Evolutionary conservation across 1,284 basidiomycete genomes (phyloP), one percentile per base, ranked within the genome.

Genomic region (Fomitopsis betulina): DNA sequence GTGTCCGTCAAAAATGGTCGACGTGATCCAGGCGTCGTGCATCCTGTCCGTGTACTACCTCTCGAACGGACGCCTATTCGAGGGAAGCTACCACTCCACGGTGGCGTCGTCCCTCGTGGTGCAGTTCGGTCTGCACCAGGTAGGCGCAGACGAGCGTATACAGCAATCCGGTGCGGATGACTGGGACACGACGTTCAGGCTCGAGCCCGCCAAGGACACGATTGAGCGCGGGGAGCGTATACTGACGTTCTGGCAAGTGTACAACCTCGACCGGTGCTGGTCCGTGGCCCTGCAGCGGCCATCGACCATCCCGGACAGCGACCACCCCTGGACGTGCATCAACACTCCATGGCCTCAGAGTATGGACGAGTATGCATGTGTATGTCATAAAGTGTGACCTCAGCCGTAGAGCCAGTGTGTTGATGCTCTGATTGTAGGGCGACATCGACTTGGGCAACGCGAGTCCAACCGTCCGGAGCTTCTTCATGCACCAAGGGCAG

Each of bases 11-110:
- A 80, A 78, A 60, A 75, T 84, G 35, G 68, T 91, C 62, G 89
- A 91, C 68, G 78, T 87, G 62, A 83, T 91, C 39, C 89, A 86
- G 63, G 85, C 86, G 1, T 86, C 85, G 8, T 89, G 86, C 66
- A 75, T 92, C 23, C 70, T 92, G 52, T 84, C 90, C 10, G 68
- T 84, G 58, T 91, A 91, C 70, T 89, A 87, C 70, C 73, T 89
- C 33, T 82, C 86, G 33, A 89, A 86, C 62, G 89, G 87, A 8
- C 81, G 89, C 35, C 72, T 86, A 5, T 70, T 86, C 21, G 89
- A 92, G 67, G 89, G 89, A 8, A 84, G 84, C 64, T 87, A 86
- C 67, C 85, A 91, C 67, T 81, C 83, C 1, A 84, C 83, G 59
- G 82, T 85, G 0, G 89, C 88, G 0, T 83, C 85, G 1, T 78